Percentiles rank a stretch among this genome's conserved stretches.
Conservation (phyloP, 164 flowering plant species). For the Saururus chinensis region DNA sequence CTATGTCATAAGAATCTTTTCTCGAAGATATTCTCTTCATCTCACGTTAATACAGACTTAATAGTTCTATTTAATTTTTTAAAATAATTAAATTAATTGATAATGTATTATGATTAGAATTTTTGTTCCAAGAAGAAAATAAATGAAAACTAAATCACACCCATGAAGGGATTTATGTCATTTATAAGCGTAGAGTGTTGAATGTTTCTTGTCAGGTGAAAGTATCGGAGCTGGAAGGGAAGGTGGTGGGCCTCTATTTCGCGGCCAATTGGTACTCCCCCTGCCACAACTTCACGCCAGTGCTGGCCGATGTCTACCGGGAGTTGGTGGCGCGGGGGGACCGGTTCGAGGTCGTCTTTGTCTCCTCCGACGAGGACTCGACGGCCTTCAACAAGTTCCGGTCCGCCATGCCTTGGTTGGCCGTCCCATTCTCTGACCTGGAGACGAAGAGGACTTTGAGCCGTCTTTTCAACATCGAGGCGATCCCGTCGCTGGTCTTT, state of each 20-base stretch:
- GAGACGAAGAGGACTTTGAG: slow-evolving; percentile 20
- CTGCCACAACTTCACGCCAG: slow-evolving; percentile 20
- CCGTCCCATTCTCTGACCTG: slow-evolving; percentile 23
- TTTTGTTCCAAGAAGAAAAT: no score
- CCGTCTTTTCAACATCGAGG: slow-evolving; percentile 20
- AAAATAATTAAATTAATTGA: no score
- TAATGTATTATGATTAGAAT: no score
- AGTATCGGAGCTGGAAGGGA: slow-evolving; percentile 17
- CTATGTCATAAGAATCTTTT: not conserved
- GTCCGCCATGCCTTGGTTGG: slow-evolving; percentile 29
- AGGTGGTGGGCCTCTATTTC: slow-evolving; percentile 20
- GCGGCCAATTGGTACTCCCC: slow-evolving; percentile 26
- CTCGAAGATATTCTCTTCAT: no score
- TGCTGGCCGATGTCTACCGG: slow-evolving; percentile 11
- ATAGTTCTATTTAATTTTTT: no score
- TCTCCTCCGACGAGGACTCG: slow-evolving; percentile 26
- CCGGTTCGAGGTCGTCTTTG: slow-evolving; percentile 23
- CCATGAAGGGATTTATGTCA: no score
- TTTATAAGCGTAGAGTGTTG: not conserved
- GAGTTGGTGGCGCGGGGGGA: slow-evolving; percentile 15
- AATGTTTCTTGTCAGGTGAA: slow-evolving; percentile 11
- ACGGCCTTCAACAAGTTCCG: slow-evolving; percentile 11
- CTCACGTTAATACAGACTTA: no score
- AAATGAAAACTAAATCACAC: no score
- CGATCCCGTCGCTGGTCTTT: slow-evolving; percentile 20